Evolutionary conservation across 176 grass and related monocot genomes (phyloP).

Genomic region (Musa beccarii): DNA sequence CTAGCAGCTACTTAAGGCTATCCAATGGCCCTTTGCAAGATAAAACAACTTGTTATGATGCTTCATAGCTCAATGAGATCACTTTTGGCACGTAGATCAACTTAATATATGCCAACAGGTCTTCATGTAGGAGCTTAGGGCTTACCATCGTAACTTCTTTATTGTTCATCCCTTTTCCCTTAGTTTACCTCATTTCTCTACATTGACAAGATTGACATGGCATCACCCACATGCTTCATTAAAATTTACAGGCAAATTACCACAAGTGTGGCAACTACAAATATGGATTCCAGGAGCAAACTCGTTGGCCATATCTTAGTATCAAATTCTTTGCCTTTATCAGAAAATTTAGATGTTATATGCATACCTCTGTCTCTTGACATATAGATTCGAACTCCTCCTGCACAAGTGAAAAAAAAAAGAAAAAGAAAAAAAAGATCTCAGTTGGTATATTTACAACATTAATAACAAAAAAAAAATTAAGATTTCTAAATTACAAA

Average conservation of each 20-base stretch:
- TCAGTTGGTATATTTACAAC: neutral
- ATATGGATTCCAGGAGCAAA: neutral
- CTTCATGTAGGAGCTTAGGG: too few relatives aligned
- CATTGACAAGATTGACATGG: too few relatives aligned
- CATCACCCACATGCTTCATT: too few relatives aligned
- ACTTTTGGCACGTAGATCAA: too few relatives aligned
- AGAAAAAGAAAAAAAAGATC: slow-evolving; percentile 11
- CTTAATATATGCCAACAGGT: too few relatives aligned
- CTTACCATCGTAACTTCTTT: too few relatives aligned
- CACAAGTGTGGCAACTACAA: neutral
- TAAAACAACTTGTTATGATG: too few relatives aligned
- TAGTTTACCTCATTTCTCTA: too few relatives aligned
- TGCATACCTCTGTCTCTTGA: slow-evolving; percentile 33
- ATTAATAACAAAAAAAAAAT: neutral
- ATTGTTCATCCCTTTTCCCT: too few relatives aligned
- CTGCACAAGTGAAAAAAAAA: slow-evolving; percentile 36
- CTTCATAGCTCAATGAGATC: too few relatives aligned
- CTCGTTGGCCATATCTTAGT: neutral
- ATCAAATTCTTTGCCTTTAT: neutral
- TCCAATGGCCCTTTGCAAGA: too few relatives aligned
- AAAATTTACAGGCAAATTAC: neutral
- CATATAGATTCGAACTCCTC: slow-evolving; percentile 46
- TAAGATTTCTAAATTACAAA: neutral
- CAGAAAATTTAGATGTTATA: neutral
- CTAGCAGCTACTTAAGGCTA: too few relatives aligned